Base-by-base conservation (phyloP, 164 flowering plant species). In the Platanus orientalis region DNA sequence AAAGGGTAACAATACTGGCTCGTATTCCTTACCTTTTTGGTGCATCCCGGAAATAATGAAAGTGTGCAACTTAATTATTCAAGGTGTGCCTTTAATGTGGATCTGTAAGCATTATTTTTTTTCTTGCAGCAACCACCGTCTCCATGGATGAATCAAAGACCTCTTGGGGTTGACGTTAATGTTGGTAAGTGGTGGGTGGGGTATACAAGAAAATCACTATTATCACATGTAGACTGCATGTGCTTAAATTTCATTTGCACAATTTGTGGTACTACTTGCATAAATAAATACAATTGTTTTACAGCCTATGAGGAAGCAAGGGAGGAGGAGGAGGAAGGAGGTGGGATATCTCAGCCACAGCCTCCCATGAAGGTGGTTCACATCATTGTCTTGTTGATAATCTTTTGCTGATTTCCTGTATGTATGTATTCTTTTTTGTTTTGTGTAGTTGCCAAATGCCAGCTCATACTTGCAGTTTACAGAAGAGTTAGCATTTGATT, bases 91-190 rank as follows among this genome's bases (percentile, higher is more conserved):
- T 16, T 17, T 57, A 17, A 36, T n/a, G 12, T 4, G 19, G 17
- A 1, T 4, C 24, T 58, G n/a, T 42, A 42, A 6, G 2, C 13
- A 14, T 25, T 24, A 3, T 7, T 60, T n/a, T 45, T 54, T 20
- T n/a, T 64, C 16, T 63, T 70, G 73, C 85, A 83, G 88, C 88
- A 62, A 66, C 80, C 86, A 54, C 83, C 89, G 42, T 80, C 90
- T 60, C 78, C 90, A 20, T 86, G 90, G 96, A 71, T 80, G 71
- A 78, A 62, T 62, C 89, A 78, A 60, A 77, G 92, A 73, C 78
- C 88, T 10, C 77, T 88, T 25, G 70, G 74, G 40, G 80, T 76
- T 58, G 91, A 86, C 74, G 95, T 86, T 49, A 86, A 86, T 75
- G 82, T 88, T 71, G 92, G 92, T 88, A 59, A 80, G 91, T 73